phyloP scores from a whole-genome alignment of 2,329 filamentous ascomycete genomes.

The Neodidymelliopsis sp. region DNA sequence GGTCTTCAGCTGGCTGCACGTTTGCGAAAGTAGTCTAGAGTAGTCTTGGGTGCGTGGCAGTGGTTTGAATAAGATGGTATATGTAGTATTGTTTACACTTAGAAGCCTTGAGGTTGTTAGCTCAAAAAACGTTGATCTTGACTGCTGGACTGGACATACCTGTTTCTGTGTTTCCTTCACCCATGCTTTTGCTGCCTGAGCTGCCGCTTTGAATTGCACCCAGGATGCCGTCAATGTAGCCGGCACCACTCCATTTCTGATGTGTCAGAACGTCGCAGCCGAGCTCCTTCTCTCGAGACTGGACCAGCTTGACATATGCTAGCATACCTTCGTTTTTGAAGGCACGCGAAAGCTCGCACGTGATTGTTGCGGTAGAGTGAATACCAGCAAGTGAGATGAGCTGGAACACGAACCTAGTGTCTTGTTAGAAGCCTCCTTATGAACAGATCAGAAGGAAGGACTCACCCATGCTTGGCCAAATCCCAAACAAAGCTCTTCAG shows the following conservation, averaged over 20 bases:
- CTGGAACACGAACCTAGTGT: constrained; percentile 65
- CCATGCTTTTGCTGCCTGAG: constrained; percentile 90
- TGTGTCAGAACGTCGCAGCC: constrained; percentile 93
- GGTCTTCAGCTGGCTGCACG: neutral
- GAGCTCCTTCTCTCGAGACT: constrained; percentile 87
- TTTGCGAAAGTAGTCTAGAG: neutral
- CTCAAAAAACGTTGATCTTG: too few relatives aligned
- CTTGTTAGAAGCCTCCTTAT: constrained; percentile 1
- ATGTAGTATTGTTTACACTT: neutral
- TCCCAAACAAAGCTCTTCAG: constrained; percentile 97
- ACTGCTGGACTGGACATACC: constrained; percentile 33
- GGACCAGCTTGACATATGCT: constrained; percentile 94
- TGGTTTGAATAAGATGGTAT: neutral
- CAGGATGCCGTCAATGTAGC: constrained; percentile 86
- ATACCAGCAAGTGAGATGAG: constrained; percentile 70
- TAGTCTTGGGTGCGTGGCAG: neutral
- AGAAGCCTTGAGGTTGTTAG: constrained; percentile 10
- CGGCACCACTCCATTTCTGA: constrained; percentile 82
- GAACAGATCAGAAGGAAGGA: constrained; percentile 60
- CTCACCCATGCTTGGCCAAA: constrained; percentile 81
- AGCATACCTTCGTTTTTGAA: constrained; percentile 96
- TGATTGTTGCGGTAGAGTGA: constrained; percentile 70
- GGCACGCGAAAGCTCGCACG: constrained; percentile 75
- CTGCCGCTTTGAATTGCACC: constrained; percentile 92
- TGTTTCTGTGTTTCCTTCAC: constrained; percentile 87